A percentile compares a stretch with the other conserved stretches of the same genome.
phyloP scores from a whole-genome alignment of 2,329 filamentous ascomycete species.

The Teratosphaeria viscida region DNA sequence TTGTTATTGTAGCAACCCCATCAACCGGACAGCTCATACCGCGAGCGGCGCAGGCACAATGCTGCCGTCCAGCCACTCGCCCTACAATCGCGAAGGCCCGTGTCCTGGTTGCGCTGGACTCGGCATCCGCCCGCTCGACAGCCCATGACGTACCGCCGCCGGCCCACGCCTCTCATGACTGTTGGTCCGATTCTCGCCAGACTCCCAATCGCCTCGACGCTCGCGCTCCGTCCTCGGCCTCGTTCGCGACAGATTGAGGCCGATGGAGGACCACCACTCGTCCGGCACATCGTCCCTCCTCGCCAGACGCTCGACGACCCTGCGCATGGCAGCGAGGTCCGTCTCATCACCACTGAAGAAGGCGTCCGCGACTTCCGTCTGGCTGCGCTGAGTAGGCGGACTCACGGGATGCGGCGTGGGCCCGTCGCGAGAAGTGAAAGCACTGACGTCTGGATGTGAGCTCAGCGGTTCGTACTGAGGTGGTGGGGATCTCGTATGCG shows the following conservation, averaged over 20 bases:
- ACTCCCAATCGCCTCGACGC: background rate
- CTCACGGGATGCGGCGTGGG: conserved; percentile 18
- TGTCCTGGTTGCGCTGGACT: background rate
- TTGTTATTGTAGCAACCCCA: background rate
- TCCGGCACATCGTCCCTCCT: conserved; percentile 67
- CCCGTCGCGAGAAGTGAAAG: conserved; percentile 14
- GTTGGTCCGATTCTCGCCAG: no score
- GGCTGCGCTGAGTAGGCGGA: conserved; percentile 14
- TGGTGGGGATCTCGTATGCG: conserved; percentile 12
- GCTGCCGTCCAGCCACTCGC: background rate
- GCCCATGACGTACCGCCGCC: background rate
- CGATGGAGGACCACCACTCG: conserved; percentile 58
- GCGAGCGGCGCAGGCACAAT: background rate
- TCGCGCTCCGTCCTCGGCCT: conserved; percentile 5
- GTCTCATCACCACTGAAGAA: conserved; percentile 16
- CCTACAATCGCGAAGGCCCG: background rate
- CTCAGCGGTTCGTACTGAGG: conserved; percentile 14
- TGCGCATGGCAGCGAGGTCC: conserved; percentile 55
- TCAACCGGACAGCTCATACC: background rate
- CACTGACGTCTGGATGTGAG: conserved; percentile 11
- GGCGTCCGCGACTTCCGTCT: conserved; percentile 13
- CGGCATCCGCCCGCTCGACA: background rate
- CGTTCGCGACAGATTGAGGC: conserved; percentile 24
- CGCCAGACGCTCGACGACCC: conserved; percentile 60
- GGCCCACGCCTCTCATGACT: background rate